These are phyloP conservation scores for Thelonectria blattea DNA, from an alignment of 2,329 filamentous ascomycete genomes.

Conservation along the genomic window DNA sequence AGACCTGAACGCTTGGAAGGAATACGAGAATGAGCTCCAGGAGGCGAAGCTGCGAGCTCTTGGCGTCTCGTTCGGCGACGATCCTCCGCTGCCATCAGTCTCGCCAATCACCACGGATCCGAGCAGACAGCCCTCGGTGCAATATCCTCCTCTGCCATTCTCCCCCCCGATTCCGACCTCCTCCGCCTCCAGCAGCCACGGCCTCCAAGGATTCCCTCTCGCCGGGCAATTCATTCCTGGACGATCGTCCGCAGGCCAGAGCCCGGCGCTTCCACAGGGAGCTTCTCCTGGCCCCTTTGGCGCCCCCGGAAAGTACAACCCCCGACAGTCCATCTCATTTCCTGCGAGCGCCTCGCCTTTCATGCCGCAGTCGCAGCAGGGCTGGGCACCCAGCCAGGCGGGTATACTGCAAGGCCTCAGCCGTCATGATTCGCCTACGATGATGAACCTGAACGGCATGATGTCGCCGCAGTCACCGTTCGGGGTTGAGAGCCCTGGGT, in stretches of 20 bases:
- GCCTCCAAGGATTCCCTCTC: constrained; percentile 61
- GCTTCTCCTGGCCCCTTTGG: constrained; percentile 76
- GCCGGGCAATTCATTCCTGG: constrained; percentile 65
- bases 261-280: constrained; percentile 67
- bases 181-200: constrained; percentile 75
- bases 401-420: constrained; percentile 60
- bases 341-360: constrained; percentile 70
- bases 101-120: constrained; percentile 69
- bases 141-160: constrained; percentile 78
- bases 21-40: constrained; percentile 80
- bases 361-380: constrained; percentile 65
- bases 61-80: constrained; percentile 81
- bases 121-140: constrained; percentile 73
- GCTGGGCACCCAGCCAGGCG: constrained; percentile 61
- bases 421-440: constrained; percentile 69
- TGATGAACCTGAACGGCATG: constrained; percentile 58
- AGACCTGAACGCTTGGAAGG: constrained; percentile 72
- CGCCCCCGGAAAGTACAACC: constrained; percentile 66
- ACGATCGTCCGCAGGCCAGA: constrained; percentile 65
- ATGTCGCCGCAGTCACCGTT: constrained; percentile 71
- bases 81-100: constrained; percentile 70
- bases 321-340: constrained; percentile 75
- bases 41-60: constrained; percentile 93
- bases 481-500: constrained; percentile 55
- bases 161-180: constrained; percentile 83